Evolutionary conservation across 139 green algal species (phyloP).

Genomic region (Chlorella ohadii): DNA sequence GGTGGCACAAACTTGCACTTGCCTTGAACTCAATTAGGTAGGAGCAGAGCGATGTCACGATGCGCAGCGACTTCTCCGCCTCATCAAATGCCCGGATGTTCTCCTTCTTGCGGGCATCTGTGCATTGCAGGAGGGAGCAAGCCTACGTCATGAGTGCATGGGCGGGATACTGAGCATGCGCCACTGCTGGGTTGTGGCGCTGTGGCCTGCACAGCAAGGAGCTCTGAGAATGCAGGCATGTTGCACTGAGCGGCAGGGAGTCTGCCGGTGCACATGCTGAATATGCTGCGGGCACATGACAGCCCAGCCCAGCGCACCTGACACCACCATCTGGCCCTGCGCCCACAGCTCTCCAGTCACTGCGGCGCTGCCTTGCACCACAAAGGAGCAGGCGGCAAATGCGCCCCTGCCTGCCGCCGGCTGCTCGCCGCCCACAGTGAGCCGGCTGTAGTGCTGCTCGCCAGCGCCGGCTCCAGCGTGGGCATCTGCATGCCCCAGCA

Average conservation of each 20-base stretch:
- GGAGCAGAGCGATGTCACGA: not conserved
- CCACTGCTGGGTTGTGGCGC: too few species aligned
- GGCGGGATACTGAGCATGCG: too few species aligned
- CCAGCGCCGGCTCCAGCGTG: too few species aligned
- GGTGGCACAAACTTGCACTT: too few species aligned
- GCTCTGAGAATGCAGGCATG: too few species aligned
- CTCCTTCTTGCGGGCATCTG: not conserved
- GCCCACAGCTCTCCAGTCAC: not conserved
- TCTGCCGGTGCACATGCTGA: too few species aligned
- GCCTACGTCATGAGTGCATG: too few species aligned
- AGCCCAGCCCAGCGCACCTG: not conserved
- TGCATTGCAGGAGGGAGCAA: too few species aligned
- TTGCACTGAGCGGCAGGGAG: too few species aligned
- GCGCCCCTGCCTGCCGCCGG: not conserved
- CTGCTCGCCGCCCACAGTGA: constrained; percentile 6
- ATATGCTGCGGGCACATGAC: too few species aligned
- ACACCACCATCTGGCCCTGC: not conserved
- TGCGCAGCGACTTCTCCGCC: not conserved
- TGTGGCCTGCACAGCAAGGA: too few species aligned
- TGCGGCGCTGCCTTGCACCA: not conserved
- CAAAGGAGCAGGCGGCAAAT: not conserved
- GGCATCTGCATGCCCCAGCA: too few species aligned
- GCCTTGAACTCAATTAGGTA: not conserved
- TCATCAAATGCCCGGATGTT: not conserved
- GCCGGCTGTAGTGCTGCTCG: not conserved